Evolutionary conservation across 192 early-diverging fungal genomes (phyloP), one percentile per base, ranked within the genome.

Genomic region (Entomortierella chlamydospora): DNA sequence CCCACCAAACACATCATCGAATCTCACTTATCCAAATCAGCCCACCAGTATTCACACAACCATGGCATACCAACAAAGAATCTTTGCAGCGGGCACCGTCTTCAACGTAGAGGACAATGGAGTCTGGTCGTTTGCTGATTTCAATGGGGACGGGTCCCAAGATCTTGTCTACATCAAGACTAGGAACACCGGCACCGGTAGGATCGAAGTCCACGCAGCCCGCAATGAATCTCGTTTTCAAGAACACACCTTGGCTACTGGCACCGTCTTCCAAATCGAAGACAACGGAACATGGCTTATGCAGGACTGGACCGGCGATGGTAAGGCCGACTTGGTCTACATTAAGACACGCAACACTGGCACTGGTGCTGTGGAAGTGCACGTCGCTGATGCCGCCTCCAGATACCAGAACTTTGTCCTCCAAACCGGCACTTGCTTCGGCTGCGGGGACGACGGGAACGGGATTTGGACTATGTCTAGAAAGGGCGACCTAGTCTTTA

Each of bases 111-210:
- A 57, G 33, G 33, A 57, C 31, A 37, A 57, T 57, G 56, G 56
- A 15, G 56, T 57, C 56, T 57, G 56, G 56, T 57, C 56, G 56
- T 34, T 57, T 31, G 56, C 56, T 34, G 56, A 57, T 57, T 8
- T 57, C 56, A 57, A 37, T 57, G 56, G 56, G 30, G 31, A 57
- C 33, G 56, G 56, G 10, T 5, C 56, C 33, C 31, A 57, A 17
- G 56, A 57, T 20, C 56, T 57, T 37, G 56, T 57, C 33, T 57
- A 57, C 29, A 57, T 57, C 56, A 57, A 57, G 56, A 8, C 56
- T 15, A 31, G 33, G 34, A 57, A 57, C 56, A 56, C 56, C 56
- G 22, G 56, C 56, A 57, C 31, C 20, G 56, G 31, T 22, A 34
- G 5, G 56, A 57, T 57, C 56, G 56, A 57, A 37, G 33, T 57